A percentile compares a stretch with the other conserved stretches of the same genome.
phyloP scores from a whole-genome alignment of 2,329 filamentous ascomycete species.

The Reticulascus tulasneorum region DNA sequence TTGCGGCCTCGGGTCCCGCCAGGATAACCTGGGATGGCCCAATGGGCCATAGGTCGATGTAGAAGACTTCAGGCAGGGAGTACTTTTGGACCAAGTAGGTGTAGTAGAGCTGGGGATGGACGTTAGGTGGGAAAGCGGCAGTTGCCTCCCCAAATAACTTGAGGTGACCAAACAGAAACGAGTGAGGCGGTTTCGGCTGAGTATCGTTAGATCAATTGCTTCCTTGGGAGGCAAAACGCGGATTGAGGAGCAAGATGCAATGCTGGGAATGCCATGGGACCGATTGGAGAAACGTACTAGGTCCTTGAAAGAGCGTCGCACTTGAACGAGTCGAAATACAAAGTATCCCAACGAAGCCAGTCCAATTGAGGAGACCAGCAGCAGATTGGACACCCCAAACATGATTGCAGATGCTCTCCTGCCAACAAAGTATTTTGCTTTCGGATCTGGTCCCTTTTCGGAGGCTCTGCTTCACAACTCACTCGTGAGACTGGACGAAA shows the following conservation, averaged over 20 bases:
- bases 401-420: too few species aligned
- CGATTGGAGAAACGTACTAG: neutral
- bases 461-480: too few species aligned
- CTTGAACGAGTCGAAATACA: slow-evolving; percentile 4
- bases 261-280: neutral
- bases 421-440: too few species aligned
- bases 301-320: slow-evolving; percentile 6
- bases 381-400: slow-evolving; percentile 4
- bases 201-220: neutral
- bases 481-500: too few species aligned
- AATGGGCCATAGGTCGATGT: slow-evolving; percentile 26
- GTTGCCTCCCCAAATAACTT: slow-evolving; percentile 13
- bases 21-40: slow-evolving; percentile 21
- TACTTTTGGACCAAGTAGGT: slow-evolving; percentile 19
- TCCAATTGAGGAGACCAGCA: slow-evolving; percentile 1
- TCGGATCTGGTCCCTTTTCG: too few species aligned
- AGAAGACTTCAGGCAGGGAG: slow-evolving; percentile 25
- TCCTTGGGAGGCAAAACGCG: too few species aligned
- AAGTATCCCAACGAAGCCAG: slow-evolving; percentile 5
- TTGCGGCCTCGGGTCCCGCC: slow-evolving; percentile 20
- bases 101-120: slow-evolving; percentile 18
- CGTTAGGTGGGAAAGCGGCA: slow-evolving; percentile 20
- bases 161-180: slow-evolving; percentile 17
- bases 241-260: too few species aligned
- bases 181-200: slow-evolving; percentile 11